phyloP scores from a whole-genome alignment of 306 rosid genomes.

The Arachis hypogaea region DNA sequence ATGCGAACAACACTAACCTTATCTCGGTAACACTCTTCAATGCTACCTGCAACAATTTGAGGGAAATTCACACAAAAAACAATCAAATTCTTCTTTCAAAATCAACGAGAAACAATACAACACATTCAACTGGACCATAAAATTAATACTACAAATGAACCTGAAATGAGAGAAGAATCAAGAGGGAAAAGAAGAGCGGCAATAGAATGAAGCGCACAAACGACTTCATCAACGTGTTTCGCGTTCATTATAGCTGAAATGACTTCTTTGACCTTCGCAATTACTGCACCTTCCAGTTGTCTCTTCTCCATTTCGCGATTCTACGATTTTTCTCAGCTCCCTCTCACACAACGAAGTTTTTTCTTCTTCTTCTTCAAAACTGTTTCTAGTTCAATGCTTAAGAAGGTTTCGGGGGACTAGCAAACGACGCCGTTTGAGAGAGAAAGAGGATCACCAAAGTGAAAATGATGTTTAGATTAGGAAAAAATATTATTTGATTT shows the following conservation, averaged over 20 bases:
- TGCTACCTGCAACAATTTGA: conserved; percentile 53
- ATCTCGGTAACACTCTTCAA: conserved; percentile 60
- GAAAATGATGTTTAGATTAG: no score
- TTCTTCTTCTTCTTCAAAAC: no score
- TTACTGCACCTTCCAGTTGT: conserved; percentile 52
- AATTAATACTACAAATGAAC: conserved; percentile 31
- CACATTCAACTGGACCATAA: background rate
- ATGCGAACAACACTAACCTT: conserved; percentile 59
- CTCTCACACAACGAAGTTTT: background rate
- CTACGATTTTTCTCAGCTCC: background rate
- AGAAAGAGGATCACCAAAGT: no score
- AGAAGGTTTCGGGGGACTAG: no score
- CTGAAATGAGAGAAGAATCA: conserved; percentile 67
- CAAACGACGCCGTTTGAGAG: no score
- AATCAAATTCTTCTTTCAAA: conserved; percentile 14
- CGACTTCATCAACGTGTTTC: conserved; percentile 77
- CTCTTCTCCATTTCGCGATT: conserved; percentile 53
- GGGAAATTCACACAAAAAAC: conserved; percentile 9
- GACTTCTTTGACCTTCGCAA: conserved; percentile 63
- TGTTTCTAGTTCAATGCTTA: no score
- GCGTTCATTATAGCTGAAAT: conserved; percentile 60
- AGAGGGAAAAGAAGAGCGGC: conserved; percentile 71
- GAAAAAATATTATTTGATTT: no score
- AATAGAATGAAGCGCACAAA: conserved; percentile 72
- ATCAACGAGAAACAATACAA: background rate